Evolutionary conservation across 2,329 filamentous ascomycete genomes (phyloP), one percentile per base, ranked within the genome.

Genomic region (Dothiorella sarmentorum): DNA sequence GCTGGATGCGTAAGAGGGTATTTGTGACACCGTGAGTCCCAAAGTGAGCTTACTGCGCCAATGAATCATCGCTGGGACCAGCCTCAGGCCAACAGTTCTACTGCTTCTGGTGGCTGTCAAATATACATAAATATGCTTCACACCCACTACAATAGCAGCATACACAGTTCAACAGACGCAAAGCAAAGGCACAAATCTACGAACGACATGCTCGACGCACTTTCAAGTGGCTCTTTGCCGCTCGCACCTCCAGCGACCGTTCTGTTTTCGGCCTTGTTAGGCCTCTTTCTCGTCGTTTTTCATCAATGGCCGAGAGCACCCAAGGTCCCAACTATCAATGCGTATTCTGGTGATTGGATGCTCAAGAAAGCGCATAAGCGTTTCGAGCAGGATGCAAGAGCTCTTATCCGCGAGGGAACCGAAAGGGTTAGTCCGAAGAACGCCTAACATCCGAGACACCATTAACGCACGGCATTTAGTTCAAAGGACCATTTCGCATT

Each of bases 401-500:
- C 10, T 20, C 35, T 53, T 5, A 53, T 53, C 49, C 17, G 17
- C 29, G 49, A 53, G 15, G 49, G 49, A 18, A 22, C 22, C 7
- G 31, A 26, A 35, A 53, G 18, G 49, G 49, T 53, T 1, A 10
- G 49, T 24, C 20, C 15, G 1, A 45, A 44, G 4, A 18, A 52
- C 4, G 10, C 27, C 17, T 35, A 52, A 20, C 6, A 0, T 15
- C 7, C 7, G 18, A 38, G 29, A 7, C 7, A 37, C 5, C 11
- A 24, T 20, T 40, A 26, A 53, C 29, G 10, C 3, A 38, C 2
- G 18, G 11, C n/a, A 3, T 53, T 0, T 37, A 55, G 51, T 55
- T 55, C 51, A 55, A 40, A 29, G 51, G 31, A 26, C 51, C 51
- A 6, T 55, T 55, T 27, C 51, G 51, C 31, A 24, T 55, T 18